Conservation (phyloP, 106 monocot genomes). For the Dactylorhiza incarnata region DNA sequence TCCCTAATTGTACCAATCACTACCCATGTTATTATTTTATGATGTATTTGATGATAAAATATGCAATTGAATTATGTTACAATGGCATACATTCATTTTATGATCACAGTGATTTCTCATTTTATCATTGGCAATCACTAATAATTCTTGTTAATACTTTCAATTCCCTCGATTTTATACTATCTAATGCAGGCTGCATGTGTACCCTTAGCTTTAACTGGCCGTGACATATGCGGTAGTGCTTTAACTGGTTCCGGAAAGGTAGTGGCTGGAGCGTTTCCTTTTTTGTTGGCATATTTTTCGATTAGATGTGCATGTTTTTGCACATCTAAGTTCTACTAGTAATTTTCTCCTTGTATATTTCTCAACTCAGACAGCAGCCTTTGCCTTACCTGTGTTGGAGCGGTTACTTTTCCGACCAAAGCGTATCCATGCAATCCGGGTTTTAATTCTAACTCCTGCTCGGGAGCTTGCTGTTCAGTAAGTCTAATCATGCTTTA, state of each 20-base stretch:
- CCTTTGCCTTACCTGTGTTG: conserved; percentile 82
- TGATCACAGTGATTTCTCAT: not conserved
- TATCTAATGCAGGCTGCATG: conserved; percentile 69
- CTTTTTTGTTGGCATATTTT: not conserved
- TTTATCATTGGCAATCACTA: not conserved
- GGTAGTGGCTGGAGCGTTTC: conserved; percentile 28
- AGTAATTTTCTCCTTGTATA: conserved; percentile 2
- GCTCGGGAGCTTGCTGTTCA: conserved; percentile 92
- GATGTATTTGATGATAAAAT: not conserved
- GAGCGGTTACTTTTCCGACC: conserved; percentile 92
- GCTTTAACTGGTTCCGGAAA: conserved; percentile 98
- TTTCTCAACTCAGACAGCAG: conserved; percentile 69
- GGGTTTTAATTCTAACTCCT: conserved; percentile 94
- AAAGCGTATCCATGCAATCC: conserved; percentile 75
- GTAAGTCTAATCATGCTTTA: conserved; percentile 37
- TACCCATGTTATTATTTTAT: not conserved
- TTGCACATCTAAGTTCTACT: not conserved
- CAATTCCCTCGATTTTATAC: not conserved
- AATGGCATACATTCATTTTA: not conserved
- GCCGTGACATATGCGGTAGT: conserved; percentile 97
- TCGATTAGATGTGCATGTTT: conserved; percentile 1
- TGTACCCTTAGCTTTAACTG: conserved; percentile 88
- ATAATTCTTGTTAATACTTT: not conserved
- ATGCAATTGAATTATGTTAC: not conserved
- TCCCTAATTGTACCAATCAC: not conserved